Conservation (phyloP, 441 rosid genomes). For the Breynia disticha region DNA sequence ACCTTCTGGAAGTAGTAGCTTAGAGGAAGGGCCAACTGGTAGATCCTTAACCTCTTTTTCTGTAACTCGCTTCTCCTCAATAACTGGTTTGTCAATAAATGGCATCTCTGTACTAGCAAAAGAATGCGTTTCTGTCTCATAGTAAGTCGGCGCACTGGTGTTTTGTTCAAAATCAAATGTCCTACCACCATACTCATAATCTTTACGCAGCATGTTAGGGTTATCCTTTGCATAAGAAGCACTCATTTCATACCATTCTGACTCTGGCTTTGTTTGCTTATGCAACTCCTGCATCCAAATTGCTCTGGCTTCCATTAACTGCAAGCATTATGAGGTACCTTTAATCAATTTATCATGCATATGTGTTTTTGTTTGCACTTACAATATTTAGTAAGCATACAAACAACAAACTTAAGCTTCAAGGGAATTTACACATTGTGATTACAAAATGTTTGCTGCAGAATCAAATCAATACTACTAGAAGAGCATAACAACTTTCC, state of each 20-base stretch:
- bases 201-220: constrained; percentile 16
- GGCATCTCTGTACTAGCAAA: constrained; percentile 40
- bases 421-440: too few species aligned
- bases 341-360: not conserved
- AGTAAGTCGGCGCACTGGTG: constrained; percentile 25
- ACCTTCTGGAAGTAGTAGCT: constrained; percentile 30
- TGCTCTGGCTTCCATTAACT: constrained; percentile 80
- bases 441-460: too few species aligned
- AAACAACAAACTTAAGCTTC: too few species aligned
- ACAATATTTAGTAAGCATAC: too few species aligned
- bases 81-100: constrained; percentile 57
- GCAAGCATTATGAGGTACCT: constrained; percentile 17
- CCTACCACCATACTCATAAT: constrained; percentile 22
- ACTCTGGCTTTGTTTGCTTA: constrained; percentile 42
- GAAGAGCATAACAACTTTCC: too few species aligned
- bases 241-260: constrained; percentile 30
- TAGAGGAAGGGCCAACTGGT: constrained; percentile 23
- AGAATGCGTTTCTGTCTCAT: constrained; percentile 52
- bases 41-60: constrained; percentile 24
- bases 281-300: constrained; percentile 61
- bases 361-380: too few species aligned
- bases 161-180: constrained; percentile 40
- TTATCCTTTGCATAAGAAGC: constrained; percentile 8
- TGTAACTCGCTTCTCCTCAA: constrained; percentile 40
- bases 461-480: too few species aligned